These are phyloP conservation scores for Thermomyces lanuginosus DNA, from an alignment of 2,329 filamentous ascomycete species.

Conservation along the genomic window DNA sequence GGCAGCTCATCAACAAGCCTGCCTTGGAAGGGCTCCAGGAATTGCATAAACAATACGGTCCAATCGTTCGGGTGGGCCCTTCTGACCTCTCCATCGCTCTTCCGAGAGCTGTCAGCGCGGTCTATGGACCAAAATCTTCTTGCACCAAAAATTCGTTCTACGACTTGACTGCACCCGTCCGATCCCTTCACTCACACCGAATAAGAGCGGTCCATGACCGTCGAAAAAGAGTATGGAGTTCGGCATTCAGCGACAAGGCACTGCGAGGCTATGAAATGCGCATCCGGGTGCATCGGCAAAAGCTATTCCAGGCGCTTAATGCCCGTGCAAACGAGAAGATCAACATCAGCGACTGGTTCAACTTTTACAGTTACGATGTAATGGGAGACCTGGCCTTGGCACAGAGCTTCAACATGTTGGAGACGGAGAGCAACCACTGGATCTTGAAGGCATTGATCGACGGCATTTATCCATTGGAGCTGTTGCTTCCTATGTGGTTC, in stretches of 20 bases:
- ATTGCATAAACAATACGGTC: constrained; percentile 21
- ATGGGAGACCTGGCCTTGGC: constrained; percentile 32
- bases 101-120: constrained; percentile 19
- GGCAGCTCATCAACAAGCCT: constrained; percentile 11
- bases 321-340: too few species aligned
- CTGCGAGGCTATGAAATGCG: constrained; percentile 27
- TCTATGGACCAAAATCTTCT: constrained; percentile 23
- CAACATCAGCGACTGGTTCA: constrained; percentile 25
- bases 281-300: constrained; percentile 20
- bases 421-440: constrained; percentile 6
- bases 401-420: constrained; percentile 12
- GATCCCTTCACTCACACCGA: constrained; percentile 25
- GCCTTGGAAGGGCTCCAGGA: constrained; percentile 12
- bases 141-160: constrained; percentile 30
- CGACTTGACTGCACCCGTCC: constrained; percentile 15
- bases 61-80: constrained; percentile 21
- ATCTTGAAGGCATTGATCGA: constrained; percentile 22
- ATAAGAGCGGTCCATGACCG: constrained; percentile 22
- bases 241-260: constrained; percentile 26
- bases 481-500: constrained; percentile 17
- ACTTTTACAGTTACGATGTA: constrained; percentile 29
- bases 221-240: constrained; percentile 26
- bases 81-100: constrained; percentile 21
- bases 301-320: too few species aligned
- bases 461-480: constrained; percentile 11